phyloP scores from a whole-genome alignment of 129 eudicot species.

The Flaveria robusta region DNA sequence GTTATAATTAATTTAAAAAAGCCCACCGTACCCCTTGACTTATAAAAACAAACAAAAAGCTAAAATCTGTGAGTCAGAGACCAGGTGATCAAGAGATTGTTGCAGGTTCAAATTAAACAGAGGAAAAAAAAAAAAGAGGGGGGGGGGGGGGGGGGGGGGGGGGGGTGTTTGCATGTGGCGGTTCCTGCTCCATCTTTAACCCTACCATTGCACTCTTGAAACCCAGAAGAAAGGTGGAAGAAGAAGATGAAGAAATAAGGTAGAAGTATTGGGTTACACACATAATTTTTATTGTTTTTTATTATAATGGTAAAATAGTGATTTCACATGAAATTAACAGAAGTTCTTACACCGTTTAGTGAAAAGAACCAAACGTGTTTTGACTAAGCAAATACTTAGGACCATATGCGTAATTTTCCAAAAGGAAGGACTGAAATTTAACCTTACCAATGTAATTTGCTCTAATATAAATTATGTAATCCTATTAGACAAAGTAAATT shows the following conservation, averaged over 20 bases:
- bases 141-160: not conserved
- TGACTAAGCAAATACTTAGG: not conserved
- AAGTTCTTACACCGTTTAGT: not conserved
- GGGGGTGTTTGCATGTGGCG: not conserved
- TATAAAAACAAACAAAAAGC: too few species aligned
- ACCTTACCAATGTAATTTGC: not conserved
- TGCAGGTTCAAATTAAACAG: not conserved
- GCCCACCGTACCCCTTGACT: not conserved
- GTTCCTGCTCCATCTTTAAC: not conserved
- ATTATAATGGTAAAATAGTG: not conserved
- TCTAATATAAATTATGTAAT: not conserved
- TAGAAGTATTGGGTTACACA: not conserved
- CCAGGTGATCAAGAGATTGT: not conserved
- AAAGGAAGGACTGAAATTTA: not conserved
- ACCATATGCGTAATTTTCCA: not conserved
- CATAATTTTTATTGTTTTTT: too few species aligned
- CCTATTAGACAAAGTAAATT: not conserved
- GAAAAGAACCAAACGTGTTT: not conserved
- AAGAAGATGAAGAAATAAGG: not conserved
- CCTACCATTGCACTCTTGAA: not conserved
- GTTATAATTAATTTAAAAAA: too few species aligned
- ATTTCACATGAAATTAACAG: not conserved
- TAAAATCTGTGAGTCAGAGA: too few species aligned
- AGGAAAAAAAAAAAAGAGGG: too few species aligned
- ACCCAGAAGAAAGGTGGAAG: not conserved